Evolutionary conservation across 805 yeast species (phyloP).

Genomic region (Yarrowia sp.): DNA sequence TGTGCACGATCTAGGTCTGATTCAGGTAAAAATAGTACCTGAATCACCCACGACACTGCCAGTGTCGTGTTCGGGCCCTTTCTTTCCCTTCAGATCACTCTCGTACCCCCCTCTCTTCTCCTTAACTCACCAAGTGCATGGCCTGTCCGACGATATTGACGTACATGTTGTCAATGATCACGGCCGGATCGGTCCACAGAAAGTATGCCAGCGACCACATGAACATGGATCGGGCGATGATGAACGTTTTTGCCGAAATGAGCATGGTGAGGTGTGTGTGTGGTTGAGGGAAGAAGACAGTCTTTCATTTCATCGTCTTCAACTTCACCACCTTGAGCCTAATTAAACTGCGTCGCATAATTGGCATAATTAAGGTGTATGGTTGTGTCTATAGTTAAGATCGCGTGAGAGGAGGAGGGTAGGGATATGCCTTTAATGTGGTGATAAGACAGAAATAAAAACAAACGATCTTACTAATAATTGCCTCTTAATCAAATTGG

Average conservation of each 20-base stretch:
- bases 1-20: too few species aligned
- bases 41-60: too few species aligned
- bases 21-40: too few species aligned
- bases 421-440: too few species aligned
- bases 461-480: too few species aligned
- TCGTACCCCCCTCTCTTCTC: too few species aligned
- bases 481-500: too few species aligned
- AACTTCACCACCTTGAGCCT: background rate
- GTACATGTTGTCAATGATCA: slow-evolving; percentile 42
- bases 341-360: slow-evolving; percentile 7
- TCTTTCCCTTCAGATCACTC: too few species aligned
- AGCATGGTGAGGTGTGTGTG: slow-evolving; percentile 40
- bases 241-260: slow-evolving; percentile 43
- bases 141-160: slow-evolving; percentile 45
- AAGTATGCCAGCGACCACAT: slow-evolving; percentile 47
- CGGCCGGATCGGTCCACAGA: slow-evolving; percentile 46
- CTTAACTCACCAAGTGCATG: slow-evolving; percentile 44
- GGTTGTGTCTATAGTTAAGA: background rate
- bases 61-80: too few species aligned
- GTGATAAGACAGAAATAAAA: too few species aligned
- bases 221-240: slow-evolving; percentile 44
- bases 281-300: background rate
- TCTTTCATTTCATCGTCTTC: too few species aligned
- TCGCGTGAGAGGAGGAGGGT: too few species aligned
- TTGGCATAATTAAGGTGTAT: background rate